phyloP scores from a whole-genome alignment of 148 eudicot species.

The Camellia sinensis region DNA sequence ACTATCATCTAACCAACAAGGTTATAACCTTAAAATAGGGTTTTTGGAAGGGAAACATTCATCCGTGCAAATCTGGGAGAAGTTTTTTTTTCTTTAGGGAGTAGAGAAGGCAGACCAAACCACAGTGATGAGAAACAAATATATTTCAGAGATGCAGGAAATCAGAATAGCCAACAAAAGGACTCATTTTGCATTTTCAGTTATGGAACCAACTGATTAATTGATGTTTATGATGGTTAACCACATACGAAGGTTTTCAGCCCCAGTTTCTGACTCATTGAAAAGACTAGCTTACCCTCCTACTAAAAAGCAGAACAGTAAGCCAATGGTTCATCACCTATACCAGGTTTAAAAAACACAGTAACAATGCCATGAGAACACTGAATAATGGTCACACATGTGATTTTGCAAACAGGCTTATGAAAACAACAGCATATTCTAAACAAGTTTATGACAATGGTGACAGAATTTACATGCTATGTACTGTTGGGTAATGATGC shows the following conservation, averaged over 20 bases:
- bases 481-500: neutral
- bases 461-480: neutral
- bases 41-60: neutral
- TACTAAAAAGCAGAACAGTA: neutral
- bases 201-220: neutral
- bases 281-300: neutral
- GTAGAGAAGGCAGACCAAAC: neutral
- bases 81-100: neutral
- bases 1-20: neutral
- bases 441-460: neutral
- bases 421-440: neutral
- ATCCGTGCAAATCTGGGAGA: too few relatives aligned
- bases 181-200: neutral
- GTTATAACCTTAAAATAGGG: too few relatives aligned
- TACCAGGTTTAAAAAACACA: slow-evolving; percentile 1
- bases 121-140: neutral
- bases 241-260: neutral
- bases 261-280: neutral
- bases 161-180: neutral
- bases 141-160: neutral
- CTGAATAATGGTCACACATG: neutral
- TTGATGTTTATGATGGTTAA: neutral
- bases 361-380: slow-evolving; percentile 5
- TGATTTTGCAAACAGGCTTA: neutral
- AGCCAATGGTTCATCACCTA: neutral